Evolutionary conservation across 2,329 filamentous ascomycete species (phyloP).

Genomic region (Xylariaceae sp.): DNA sequence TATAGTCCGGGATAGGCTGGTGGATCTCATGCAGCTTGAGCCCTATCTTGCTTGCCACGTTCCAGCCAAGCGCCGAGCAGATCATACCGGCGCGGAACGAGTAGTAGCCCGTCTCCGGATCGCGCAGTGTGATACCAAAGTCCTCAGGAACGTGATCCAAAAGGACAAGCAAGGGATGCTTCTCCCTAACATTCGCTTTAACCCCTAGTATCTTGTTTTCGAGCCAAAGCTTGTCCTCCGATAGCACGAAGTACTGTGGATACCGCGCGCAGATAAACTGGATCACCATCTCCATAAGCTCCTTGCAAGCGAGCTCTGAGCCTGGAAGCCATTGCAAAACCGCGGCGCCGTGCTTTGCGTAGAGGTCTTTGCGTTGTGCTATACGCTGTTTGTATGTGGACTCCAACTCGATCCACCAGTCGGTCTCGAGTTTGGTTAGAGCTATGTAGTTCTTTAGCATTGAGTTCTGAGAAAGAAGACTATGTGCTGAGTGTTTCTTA

Average conservation of each 20-base stretch:
- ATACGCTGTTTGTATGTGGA: slow-evolving; percentile 72
- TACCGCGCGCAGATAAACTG: slow-evolving; percentile 82
- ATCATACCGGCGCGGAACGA: slow-evolving; percentile 76
- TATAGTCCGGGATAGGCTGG: slow-evolving; percentile 77
- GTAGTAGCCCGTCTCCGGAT: slow-evolving; percentile 74
- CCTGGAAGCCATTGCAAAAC: slow-evolving; percentile 75
- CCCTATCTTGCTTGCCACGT: slow-evolving; percentile 75
- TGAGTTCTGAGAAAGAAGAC: background rate
- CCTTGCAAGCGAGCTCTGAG: slow-evolving; percentile 79
- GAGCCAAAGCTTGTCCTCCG: slow-evolving; percentile 60
- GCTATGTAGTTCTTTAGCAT: slow-evolving; percentile 54
- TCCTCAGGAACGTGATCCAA: slow-evolving; percentile 84
- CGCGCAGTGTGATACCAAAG: slow-evolving; percentile 76
- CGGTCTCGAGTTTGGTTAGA: slow-evolving; percentile 75
- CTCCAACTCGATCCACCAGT: slow-evolving; percentile 76
- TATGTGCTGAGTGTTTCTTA: slow-evolving; percentile 56
- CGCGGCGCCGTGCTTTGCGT: slow-evolving; percentile 63
- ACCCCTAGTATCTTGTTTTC: slow-evolving; percentile 72
- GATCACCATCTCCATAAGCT: slow-evolving; percentile 85
- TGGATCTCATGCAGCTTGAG: slow-evolving; percentile 75
- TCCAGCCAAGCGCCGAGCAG: slow-evolving; percentile 83
- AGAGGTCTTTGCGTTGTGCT: slow-evolving; percentile 69
- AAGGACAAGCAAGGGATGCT: slow-evolving; percentile 71
- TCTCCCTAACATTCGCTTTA: slow-evolving; percentile 63
- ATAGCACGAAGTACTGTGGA: slow-evolving; percentile 73